Evolutionary conservation across 495 filamentous ascomycete species (phyloP), one percentile per base, ranked within the genome.

Genomic region (Entonaema liquescens): DNA sequence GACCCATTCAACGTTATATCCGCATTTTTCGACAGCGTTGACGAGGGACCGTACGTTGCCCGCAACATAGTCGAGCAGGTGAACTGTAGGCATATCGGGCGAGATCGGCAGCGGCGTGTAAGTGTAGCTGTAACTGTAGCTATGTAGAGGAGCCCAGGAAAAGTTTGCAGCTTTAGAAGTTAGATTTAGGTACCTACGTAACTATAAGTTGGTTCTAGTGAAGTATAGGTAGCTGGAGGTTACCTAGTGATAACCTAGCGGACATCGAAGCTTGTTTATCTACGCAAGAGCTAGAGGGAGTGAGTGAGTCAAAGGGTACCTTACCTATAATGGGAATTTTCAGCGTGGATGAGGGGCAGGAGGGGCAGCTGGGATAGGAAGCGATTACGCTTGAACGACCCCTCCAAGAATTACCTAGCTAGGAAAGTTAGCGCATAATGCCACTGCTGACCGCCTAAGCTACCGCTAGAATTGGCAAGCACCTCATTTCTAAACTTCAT

Each of bases 11-110:
- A 99, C 93, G 59, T 89, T 87, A 78, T 94, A 98, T 62, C 96
- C 95, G 60, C 93, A 82, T 80, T 93, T 93, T 78, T 99, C 95
- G 76, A 99, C 96, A 70, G 95, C 95, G 82, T 99, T 99, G 77
- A 93, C 94, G 72, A 99, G 86, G 52, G 93, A 97, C 56, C 95
- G 91, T 63, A 98, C 88, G 81, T 99, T 99, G 67, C 95, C 95
- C 52, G 83, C 85, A 64, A 88, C 85, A 60, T 86, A 87, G 71
- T 98, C 94, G 36, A 99, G 88, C 55, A 99, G 84, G 83, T 99
- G 91, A 60, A 98, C 95, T 15, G 87, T 94, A 36, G 94, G 91
- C 94, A 97, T 97, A 54, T 68, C 83, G 62, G 38, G 54, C 23
- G 35, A 57, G 28, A 11, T 42, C 50, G 28, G 23, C 9, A 12